These are phyloP conservation scores for Nakazawaea populi DNA, from an alignment of 805 yeast genomes.

Conservation along the genomic window DNA sequence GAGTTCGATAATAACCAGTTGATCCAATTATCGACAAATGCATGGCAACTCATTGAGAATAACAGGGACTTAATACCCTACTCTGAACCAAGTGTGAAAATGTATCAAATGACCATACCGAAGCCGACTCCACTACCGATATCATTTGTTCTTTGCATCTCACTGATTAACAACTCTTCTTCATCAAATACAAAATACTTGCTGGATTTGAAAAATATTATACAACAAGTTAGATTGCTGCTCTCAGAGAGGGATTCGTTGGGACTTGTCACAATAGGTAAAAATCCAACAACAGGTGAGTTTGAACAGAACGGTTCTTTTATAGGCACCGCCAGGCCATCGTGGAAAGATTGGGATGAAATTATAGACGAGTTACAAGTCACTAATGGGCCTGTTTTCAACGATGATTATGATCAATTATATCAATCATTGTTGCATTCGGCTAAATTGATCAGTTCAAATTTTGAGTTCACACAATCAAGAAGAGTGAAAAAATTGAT, in stretches of 20 bases:
- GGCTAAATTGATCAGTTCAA: not conserved
- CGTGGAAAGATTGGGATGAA: conserved; percentile 10
- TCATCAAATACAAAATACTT: not conserved
- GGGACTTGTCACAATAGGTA: conserved; percentile 10
- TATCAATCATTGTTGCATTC: not conserved
- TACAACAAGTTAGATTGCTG: not conserved
- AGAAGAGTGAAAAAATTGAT: conserved; percentile 4
- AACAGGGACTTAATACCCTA: conserved; percentile 3
- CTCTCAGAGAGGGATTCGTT: conserved; percentile 1
- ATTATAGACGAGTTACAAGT: conserved; percentile 1
- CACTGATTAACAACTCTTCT: not conserved
- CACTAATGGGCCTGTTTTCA: not conserved
- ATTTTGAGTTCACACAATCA: not conserved
- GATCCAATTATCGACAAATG: conserved; percentile 7
- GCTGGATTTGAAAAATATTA: not conserved
- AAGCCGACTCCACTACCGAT: conserved; percentile 1
- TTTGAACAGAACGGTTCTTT: not conserved
- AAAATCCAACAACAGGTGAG: conserved; percentile 2
- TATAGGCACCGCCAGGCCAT: conserved; percentile 3
- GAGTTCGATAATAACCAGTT: conserved; percentile 3
- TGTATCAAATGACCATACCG: conserved; percentile 3
- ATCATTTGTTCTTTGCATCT: conserved; percentile 1
- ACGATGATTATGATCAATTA: conserved; percentile 1
- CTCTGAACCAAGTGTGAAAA: not conserved
- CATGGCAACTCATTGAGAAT: conserved; percentile 2